Evolutionary conservation across 805 yeast genomes (phyloP).

Genomic region (Yarrowia porcina): DNA sequence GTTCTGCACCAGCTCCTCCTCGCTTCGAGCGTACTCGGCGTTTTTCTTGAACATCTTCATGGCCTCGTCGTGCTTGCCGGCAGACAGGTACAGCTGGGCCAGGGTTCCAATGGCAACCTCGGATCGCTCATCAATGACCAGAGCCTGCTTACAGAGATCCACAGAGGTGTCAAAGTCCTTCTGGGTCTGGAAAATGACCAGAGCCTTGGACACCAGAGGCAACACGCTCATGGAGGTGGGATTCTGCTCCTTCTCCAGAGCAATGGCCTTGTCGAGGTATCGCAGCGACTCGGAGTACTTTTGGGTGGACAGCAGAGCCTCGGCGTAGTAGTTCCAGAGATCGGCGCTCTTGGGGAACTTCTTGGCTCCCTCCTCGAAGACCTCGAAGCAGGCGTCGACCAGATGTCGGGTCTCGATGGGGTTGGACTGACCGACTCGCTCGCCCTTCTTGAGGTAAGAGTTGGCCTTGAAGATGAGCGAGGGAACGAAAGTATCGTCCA

Average conservation of each 20-base stretch:
- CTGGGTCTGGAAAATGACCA: constrained; percentile 43
- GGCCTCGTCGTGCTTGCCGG: constrained; percentile 78
- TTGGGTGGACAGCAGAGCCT: constrained; percentile 78
- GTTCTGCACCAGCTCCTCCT: constrained; percentile 85
- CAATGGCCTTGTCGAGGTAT: constrained; percentile 82
- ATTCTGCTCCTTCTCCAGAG: constrained; percentile 58
- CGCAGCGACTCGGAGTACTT: constrained; percentile 68
- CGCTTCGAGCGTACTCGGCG: constrained; percentile 74
- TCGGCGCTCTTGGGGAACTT: constrained; percentile 85
- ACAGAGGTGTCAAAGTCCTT: constrained; percentile 57
- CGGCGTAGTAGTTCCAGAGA: constrained; percentile 94
- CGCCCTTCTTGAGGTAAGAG: constrained; percentile 25
- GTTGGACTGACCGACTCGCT: constrained; percentile 13
- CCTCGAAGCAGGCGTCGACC: constrained; percentile 20
- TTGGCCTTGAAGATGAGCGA: constrained; percentile 40
- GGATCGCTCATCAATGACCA: constrained; percentile 77
- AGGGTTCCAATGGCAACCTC: constrained; percentile 88
- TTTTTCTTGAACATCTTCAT: constrained; percentile 77
- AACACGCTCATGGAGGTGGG: constrained; percentile 78
- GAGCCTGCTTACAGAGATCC: constrained; percentile 66
- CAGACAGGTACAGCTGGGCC: constrained; percentile 86
- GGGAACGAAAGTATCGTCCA: constrained; percentile 72
- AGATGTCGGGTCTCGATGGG: constrained; percentile 12
- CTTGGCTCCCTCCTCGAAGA: constrained; percentile 37
- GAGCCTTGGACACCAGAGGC: constrained; percentile 87